Conservation (phyloP, 352 stramenopile genomes). For the Phytophthora tubulina region DNA sequence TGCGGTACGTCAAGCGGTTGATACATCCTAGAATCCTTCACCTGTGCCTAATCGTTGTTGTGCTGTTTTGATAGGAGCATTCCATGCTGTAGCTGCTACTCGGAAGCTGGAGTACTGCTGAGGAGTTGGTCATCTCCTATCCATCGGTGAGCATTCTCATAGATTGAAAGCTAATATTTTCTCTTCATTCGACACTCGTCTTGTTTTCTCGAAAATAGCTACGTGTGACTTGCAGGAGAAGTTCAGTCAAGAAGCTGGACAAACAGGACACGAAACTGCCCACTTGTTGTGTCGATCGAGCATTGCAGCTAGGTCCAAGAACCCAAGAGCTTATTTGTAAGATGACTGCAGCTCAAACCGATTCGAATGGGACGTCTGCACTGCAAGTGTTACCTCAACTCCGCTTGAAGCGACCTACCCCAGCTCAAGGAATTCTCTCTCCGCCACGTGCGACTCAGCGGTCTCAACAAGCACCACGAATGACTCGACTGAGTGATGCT, state of each 20-base stretch:
- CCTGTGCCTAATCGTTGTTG: background rate
- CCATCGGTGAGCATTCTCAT: slow-evolving; percentile 12
- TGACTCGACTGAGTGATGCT: slow-evolving; percentile 15
- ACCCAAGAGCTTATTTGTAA: background rate
- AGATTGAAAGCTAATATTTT: background rate
- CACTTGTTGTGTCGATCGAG: slow-evolving; percentile 1
- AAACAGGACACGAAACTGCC: slow-evolving; percentile 16
- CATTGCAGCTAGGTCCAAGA: background rate
- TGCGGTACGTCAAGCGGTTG: slow-evolving; percentile 53
- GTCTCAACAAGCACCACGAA: background rate
- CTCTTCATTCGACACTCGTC: background rate
- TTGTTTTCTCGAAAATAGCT: slow-evolving; percentile 34
- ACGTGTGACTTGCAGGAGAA: slow-evolving; percentile 26
- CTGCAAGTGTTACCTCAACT: slow-evolving; percentile 32
- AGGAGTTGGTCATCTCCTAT: slow-evolving; percentile 10
- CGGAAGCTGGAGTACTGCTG: slow-evolving; percentile 59
- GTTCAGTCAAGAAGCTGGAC: slow-evolving; percentile 4
- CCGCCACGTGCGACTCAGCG: slow-evolving; percentile 19
- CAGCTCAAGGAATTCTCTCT: slow-evolving; percentile 30
- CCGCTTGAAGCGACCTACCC: slow-evolving; percentile 16
- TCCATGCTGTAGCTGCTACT: slow-evolving; percentile 72
- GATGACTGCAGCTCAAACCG: slow-evolving; percentile 23
- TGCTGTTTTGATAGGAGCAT: slow-evolving; percentile 50
- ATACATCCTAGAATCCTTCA: too few relatives aligned
- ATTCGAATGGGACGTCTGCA: slow-evolving; percentile 9